These are phyloP conservation scores for Lecanicillium sp. DNA, from an alignment of 2,329 filamentous ascomycete species.

Conservation along the genomic window DNA sequence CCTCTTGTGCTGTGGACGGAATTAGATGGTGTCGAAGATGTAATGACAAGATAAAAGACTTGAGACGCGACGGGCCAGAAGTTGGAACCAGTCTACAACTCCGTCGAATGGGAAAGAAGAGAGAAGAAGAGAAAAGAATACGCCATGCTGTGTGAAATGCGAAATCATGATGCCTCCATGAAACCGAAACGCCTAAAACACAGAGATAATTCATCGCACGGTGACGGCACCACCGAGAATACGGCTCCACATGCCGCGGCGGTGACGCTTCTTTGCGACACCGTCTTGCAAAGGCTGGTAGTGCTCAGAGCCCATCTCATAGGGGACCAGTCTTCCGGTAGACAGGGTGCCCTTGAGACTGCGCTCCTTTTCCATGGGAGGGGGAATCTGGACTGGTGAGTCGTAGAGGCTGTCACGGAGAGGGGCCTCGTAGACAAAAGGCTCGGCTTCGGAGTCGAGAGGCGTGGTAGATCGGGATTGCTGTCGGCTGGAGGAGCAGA, in stretches of 20 bases:
- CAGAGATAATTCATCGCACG: constrained; percentile 22
- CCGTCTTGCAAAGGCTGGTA: constrained; percentile 41
- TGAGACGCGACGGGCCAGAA: background rate
- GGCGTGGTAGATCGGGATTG: constrained; percentile 46
- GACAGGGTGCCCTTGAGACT: constrained; percentile 26
- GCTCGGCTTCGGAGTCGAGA: constrained; percentile 33
- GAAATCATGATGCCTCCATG: background rate
- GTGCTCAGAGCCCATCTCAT: constrained; percentile 47
- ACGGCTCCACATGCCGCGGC: constrained; percentile 44
- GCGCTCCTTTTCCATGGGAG: constrained; percentile 28
- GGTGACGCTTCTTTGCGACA: constrained; percentile 38
- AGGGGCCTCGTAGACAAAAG: constrained; percentile 30
- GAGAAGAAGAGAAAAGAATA: constrained; percentile 5
- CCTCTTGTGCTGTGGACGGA: no score
- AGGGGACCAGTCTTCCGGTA: constrained; percentile 35
- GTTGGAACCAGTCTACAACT: constrained; percentile 7
- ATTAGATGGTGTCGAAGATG: no score
- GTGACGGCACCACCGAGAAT: constrained; percentile 39
- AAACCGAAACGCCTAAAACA: no score
- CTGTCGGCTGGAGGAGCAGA: constrained; percentile 37
- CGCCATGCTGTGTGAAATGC: constrained; percentile 3
- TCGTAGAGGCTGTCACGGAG: constrained; percentile 36
- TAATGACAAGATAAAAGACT: no score
- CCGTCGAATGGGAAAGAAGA: background rate
- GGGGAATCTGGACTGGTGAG: constrained; percentile 36